Conservation (phyloP, 75 land plant genomes). For the Adiantum capillusveneris region DNA sequence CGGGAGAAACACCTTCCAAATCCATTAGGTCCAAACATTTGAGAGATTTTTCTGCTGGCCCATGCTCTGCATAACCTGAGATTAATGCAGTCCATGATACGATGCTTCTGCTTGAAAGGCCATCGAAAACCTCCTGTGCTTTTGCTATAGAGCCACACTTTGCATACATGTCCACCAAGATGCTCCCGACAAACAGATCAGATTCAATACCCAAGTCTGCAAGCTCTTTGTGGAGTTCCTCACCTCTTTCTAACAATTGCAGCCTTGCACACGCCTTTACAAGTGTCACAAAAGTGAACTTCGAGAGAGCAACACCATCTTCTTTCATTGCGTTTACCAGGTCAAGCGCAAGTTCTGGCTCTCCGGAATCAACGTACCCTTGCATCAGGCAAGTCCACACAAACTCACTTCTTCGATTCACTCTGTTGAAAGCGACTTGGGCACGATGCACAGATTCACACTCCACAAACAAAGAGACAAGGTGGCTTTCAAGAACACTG, state of each 20-base stretch:
- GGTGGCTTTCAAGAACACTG: not conserved
- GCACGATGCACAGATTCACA: slow-evolving; percentile 8
- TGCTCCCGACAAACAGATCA: not conserved
- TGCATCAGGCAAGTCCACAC: slow-evolving; percentile 7
- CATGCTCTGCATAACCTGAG: slow-evolving; percentile 12
- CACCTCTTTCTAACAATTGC: slow-evolving; percentile 4
- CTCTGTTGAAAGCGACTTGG: not conserved
- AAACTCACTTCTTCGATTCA: not conserved
- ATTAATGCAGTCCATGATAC: slow-evolving; percentile 14
- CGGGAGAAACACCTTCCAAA: slow-evolving; percentile 2
- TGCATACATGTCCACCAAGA: slow-evolving; percentile 10
- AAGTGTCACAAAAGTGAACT: slow-evolving; percentile 3
- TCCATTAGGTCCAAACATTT: slow-evolving; percentile 3
- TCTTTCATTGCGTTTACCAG: not conserved
- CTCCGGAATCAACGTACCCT: slow-evolving; percentile 6
- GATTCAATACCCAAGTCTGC: not conserved
- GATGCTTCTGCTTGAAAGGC: not conserved
- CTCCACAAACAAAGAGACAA: slow-evolving; percentile 9
- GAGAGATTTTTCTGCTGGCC: not conserved
- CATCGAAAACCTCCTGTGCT: slow-evolving; percentile 1
- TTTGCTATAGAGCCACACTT: slow-evolving; percentile 5
- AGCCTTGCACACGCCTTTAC: slow-evolving; percentile 3
- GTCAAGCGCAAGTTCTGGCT: not conserved
- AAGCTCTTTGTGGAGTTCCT: slow-evolving; percentile 2
- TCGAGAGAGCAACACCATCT: not conserved